Percentiles rank a stretch among this genome's conserved stretches.
phyloP scores from a whole-genome alignment of 164 flowering plant genomes.

The Aristolochia fimbriata region DNA sequence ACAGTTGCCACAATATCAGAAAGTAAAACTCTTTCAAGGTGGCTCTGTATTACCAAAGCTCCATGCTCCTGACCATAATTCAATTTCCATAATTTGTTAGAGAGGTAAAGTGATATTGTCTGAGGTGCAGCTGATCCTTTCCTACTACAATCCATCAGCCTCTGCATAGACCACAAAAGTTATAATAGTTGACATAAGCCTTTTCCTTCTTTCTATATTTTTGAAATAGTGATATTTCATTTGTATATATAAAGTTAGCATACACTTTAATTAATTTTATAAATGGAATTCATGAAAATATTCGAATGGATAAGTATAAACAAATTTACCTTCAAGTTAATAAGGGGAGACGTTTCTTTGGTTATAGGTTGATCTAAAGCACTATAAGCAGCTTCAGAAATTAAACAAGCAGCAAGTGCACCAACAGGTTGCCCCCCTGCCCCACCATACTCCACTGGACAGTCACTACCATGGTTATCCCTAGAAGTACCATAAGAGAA shows the following conservation, averaged over 20 bases:
- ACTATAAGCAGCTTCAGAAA: conserved; percentile 92
- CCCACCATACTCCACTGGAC: conserved; percentile 11
- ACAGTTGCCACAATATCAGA: conserved; percentile 52
- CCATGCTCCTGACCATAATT: conserved; percentile 71
- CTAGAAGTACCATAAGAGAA: conserved; percentile 37
- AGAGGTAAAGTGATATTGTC: conserved; percentile 59
- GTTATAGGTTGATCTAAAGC: conserved; percentile 79
- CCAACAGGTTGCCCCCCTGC: conserved; percentile 80
- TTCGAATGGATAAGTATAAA: background rate
- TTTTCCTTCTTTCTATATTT: no score
- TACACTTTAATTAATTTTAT: no score
- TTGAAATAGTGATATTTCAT: no score
- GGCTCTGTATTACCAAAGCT: conserved; percentile 63
- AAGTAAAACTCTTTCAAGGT: conserved; percentile 56
- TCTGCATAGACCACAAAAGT: conserved; percentile 29
- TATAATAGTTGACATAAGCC: no score
- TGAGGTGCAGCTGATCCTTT: conserved; percentile 26
- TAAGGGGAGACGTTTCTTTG: conserved; percentile 62
- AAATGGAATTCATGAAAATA: no score
- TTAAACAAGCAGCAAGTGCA: conserved; percentile 68
- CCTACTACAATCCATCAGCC: conserved; percentile 54
- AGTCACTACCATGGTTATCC: conserved; percentile 7
- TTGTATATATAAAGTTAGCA: no score
- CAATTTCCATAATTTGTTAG: conserved; percentile 44
- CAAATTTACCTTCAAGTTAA: conserved; percentile 59